Conservation (phyloP, 2,329 filamentous ascomycete genomes). For the Fusarium anguioides region DNA sequence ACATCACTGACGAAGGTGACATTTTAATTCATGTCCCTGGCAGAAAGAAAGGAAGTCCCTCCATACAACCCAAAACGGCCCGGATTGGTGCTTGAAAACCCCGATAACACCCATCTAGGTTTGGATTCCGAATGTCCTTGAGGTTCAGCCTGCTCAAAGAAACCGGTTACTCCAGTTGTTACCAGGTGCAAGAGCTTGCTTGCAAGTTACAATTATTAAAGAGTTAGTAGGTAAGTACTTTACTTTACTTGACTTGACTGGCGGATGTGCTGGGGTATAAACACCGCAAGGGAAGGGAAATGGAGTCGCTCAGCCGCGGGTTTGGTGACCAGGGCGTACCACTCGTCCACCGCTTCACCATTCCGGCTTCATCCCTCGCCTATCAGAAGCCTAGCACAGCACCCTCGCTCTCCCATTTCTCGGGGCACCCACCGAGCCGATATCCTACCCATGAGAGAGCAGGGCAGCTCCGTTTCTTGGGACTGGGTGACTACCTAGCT, state of each 20-base stretch:
- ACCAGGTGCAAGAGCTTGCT: not conserved
- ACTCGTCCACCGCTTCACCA: constrained; percentile 38
- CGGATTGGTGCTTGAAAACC: constrained; percentile 8
- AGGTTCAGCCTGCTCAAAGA: constrained; percentile 6
- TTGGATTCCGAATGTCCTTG: constrained; percentile 23
- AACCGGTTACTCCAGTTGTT: not conserved
- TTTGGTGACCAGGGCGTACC: constrained; percentile 34
- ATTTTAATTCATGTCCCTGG: constrained; percentile 13
- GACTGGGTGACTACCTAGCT: constrained; percentile 3
- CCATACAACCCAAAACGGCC: constrained; percentile 26
- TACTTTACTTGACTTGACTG: not conserved
- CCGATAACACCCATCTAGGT: constrained; percentile 18
- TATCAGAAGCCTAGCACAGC: constrained; percentile 36
- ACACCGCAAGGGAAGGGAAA: constrained; percentile 23
- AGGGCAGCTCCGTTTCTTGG: constrained; percentile 29
- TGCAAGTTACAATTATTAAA: not conserved
- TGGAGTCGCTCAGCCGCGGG: constrained; percentile 27
- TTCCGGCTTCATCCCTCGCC: constrained; percentile 40
- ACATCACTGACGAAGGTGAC: constrained; percentile 1
- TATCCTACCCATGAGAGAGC: constrained; percentile 27
- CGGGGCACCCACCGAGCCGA: constrained; percentile 34
- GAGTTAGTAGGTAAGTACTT: no score
- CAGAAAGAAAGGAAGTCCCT: constrained; percentile 4
- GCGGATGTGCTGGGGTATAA: constrained; percentile 22
- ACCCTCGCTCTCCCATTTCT: constrained; percentile 40